A percentile compares a stretch with the other conserved stretches of the same genome.
These are phyloP conservation scores for Athelia psychrophila DNA, from an alignment of 1,284 basidiomycete genomes.

Conservation along the genomic window DNA sequence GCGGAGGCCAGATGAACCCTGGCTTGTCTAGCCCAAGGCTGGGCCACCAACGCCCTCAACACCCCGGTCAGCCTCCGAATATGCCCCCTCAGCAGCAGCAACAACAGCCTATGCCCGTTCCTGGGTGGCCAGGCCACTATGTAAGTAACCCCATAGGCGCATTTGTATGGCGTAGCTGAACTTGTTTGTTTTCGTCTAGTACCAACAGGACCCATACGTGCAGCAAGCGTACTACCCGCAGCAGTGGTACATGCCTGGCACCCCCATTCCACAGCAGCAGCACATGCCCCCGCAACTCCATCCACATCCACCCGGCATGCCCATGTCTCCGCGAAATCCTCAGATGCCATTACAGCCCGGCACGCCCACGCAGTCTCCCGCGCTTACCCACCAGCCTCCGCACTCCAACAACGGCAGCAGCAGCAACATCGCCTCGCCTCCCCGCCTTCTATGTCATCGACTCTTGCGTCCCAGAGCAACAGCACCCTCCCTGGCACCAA, in stretches of 20 bases:
- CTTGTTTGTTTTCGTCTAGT: too few relatives aligned
- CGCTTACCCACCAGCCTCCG: conserved; percentile 40
- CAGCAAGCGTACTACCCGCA: too few relatives aligned
- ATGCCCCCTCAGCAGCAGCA: too few relatives aligned
- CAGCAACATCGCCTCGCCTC: conserved; percentile 51
- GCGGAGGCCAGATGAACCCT: conserved; percentile 1
- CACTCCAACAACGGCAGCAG: conserved; percentile 47
- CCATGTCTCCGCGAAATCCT: conserved; percentile 64
- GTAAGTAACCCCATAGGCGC: too few relatives aligned
- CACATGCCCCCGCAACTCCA: conserved; percentile 12
- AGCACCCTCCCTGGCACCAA: conserved; percentile 39
- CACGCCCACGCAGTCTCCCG: conserved; percentile 61
- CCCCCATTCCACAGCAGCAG: background rate
- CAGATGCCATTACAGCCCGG: conserved; percentile 52
- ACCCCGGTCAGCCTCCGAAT: too few relatives aligned
- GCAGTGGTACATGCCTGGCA: too few relatives aligned
- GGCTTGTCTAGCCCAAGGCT: background rate
- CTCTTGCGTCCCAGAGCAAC: conserved; percentile 45
- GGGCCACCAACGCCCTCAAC: too few relatives aligned
- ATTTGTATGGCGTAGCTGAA: too few relatives aligned
- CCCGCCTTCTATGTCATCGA: conserved; percentile 49
- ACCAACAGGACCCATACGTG: too few relatives aligned
- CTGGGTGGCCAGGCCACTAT: too few relatives aligned
- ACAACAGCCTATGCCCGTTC: too few relatives aligned
- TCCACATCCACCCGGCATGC: conserved; percentile 29